These are phyloP conservation scores for Balakata baccata DNA, from an alignment of 345 rosid species.

Conservation along the genomic window DNA sequence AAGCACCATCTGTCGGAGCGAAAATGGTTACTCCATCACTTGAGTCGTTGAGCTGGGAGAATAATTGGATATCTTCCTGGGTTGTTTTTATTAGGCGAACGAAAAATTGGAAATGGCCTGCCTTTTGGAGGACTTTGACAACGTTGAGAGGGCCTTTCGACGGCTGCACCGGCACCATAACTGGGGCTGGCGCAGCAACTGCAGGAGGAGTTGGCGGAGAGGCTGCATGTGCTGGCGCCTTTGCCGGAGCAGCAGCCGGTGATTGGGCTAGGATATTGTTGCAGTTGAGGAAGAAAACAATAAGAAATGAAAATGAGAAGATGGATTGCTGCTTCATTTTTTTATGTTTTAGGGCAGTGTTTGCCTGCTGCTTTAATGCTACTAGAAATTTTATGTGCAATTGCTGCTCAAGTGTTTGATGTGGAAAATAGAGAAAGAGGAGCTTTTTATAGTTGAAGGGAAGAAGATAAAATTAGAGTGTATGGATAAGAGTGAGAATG, in stretches of 20 bases:
- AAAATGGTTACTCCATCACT: conserved; percentile 23
- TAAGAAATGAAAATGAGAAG: conserved; percentile 17
- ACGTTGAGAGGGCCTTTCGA: conserved; percentile 32
- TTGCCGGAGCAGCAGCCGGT: conserved; percentile 24
- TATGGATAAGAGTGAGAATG: too few species aligned
- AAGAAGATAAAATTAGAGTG: conserved; percentile 17
- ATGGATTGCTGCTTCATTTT: conserved; percentile 14
- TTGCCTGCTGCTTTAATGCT: neutral
- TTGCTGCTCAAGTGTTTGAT: conserved; percentile 12
- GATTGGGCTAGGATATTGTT: conserved; percentile 12
- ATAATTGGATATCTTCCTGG: conserved; percentile 26
- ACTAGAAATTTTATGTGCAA: neutral
- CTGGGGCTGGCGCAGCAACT: conserved; percentile 17
- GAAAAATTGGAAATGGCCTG: conserved; percentile 23
- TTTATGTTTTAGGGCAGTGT: neutral
- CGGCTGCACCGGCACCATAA: conserved; percentile 11
- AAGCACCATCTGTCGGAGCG: conserved; percentile 26
- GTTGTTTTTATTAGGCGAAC: conserved; percentile 26
- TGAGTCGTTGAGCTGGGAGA: conserved; percentile 26
- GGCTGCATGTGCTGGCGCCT: neutral
- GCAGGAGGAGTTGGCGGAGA: conserved; percentile 7
- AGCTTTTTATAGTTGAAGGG: conserved; percentile 16
- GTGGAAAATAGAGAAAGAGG: neutral
- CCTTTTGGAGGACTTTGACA: conserved; percentile 23
- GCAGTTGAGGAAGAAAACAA: conserved; percentile 25